These are phyloP conservation scores for Baorangia bicolor DNA, from an alignment of 768 basidiomycete species.

Conservation along the genomic window DNA sequence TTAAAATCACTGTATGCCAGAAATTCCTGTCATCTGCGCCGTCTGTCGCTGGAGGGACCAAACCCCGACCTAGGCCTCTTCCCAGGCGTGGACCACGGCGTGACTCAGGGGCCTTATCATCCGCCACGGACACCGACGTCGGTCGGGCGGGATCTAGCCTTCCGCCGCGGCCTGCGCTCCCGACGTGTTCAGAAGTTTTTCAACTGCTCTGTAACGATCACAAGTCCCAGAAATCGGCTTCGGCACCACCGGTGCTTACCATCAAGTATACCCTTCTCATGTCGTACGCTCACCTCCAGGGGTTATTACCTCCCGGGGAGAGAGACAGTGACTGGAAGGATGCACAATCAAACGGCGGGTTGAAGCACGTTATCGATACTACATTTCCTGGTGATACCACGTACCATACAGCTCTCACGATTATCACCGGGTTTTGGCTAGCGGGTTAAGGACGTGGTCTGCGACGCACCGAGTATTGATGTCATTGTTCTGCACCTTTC, in stretches of 20 bases:
- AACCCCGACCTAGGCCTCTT: conserved; percentile 37
- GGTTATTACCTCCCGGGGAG: conserved; percentile 21
- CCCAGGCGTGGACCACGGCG: conserved; percentile 23
- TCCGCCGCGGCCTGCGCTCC: conserved; percentile 26
- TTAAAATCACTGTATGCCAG: conserved; percentile 46
- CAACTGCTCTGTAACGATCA: conserved; percentile 21
- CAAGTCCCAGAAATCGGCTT: conserved; percentile 4
- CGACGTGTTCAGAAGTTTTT: conserved; percentile 29
- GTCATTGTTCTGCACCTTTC: not conserved
- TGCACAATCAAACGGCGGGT: conserved; percentile 24
- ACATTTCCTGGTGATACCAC: conserved; percentile 27
- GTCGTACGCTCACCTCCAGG: conserved; percentile 40
- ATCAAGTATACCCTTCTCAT: conserved; percentile 41
- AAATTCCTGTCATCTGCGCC: conserved; percentile 34
- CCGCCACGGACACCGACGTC: conserved; percentile 4
- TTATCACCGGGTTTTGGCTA: conserved; percentile 20
- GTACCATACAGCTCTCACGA: conserved; percentile 28
- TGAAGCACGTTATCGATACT: conserved; percentile 26
- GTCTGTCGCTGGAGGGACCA: conserved; percentile 10
- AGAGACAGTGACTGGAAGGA: conserved; percentile 37
- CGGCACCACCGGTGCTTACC: conserved; percentile 10
- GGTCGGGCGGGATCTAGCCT: conserved; percentile 20
- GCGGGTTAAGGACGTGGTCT: not conserved
- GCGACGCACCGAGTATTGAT: not conserved
- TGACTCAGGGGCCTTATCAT: conserved; percentile 3